Evolutionary conservation across 495 filamentous ascomycete genomes (phyloP).

Genomic region (Neurospora sp.): DNA sequence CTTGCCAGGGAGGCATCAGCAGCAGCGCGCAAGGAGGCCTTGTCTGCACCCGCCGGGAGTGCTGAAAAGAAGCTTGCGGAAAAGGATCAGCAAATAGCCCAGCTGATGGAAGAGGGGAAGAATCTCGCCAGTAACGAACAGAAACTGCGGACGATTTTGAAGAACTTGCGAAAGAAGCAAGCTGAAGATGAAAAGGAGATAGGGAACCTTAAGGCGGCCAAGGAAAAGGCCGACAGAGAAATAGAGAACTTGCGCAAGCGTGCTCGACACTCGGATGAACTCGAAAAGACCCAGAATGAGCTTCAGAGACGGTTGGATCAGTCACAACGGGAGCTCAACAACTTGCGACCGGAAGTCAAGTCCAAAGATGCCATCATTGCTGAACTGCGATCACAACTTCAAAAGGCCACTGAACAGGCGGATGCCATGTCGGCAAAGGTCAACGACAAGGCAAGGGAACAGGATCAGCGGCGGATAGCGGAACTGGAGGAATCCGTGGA

Average conservation of each 20-base stretch:
- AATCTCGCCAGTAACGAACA: conserved; percentile 78
- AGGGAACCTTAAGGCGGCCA: conserved; percentile 49
- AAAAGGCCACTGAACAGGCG: conserved; percentile 54
- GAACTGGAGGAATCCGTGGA: conserved; percentile 68
- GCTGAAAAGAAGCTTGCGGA: conserved; percentile 70
- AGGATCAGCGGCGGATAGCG: conserved; percentile 51
- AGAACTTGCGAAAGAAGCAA: conserved; percentile 60
- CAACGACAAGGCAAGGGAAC: conserved; percentile 55
- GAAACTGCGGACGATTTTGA: conserved; percentile 70
- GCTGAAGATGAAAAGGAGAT: conserved; percentile 54
- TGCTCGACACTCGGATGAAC: conserved; percentile 52
- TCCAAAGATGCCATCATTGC: conserved; percentile 54
- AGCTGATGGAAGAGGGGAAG: conserved; percentile 87
- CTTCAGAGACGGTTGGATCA: conserved; percentile 54
- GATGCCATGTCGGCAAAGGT: conserved; percentile 56
- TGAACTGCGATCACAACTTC: conserved; percentile 60
- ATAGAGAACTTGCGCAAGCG: conserved; percentile 46
- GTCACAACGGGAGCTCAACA: conserved; percentile 58
- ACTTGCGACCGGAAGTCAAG: conserved; percentile 53
- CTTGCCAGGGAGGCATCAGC: conserved; percentile 70
- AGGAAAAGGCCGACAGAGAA: conserved; percentile 59
- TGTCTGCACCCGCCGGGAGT: conserved; percentile 50
- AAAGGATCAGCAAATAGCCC: conserved; percentile 81
- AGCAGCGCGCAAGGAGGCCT: conserved; percentile 52
- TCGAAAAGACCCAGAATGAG: conserved; percentile 57